A percentile compares a stretch with the other conserved stretches of the same genome.
These are phyloP conservation scores for Zygoascus bituminiphila DNA, from an alignment of 805 yeast species.

Conservation along the genomic window DNA sequence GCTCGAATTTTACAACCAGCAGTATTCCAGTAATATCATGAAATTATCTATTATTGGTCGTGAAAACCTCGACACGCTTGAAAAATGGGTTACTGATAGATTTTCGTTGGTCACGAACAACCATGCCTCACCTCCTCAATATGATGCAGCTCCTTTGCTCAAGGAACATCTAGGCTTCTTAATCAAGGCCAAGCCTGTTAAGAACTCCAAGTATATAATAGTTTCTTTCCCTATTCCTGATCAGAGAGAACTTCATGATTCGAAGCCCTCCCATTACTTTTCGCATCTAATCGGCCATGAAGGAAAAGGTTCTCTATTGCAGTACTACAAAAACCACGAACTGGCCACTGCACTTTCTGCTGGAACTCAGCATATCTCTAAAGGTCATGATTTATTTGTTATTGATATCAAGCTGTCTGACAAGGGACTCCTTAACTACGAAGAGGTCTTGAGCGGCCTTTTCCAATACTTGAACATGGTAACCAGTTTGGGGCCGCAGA, in stretches of 20 bases:
- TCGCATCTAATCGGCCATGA: conserved; percentile 91
- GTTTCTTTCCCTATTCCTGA: conserved; percentile 71
- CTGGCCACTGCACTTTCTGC: conserved; percentile 77
- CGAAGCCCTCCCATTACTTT: conserved; percentile 60
- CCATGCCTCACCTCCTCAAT: conserved; percentile 31
- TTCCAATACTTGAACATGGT: conserved; percentile 73
- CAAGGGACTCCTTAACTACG: conserved; percentile 52
- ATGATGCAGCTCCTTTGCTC: conserved; percentile 38
- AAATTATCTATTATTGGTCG: conserved; percentile 77
- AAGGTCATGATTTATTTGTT: conserved; percentile 60
- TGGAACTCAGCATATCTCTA: conserved; percentile 48
- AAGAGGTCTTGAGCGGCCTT: conserved; percentile 46
- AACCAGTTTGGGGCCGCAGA: conserved; percentile 48
- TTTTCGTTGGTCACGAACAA: conserved; percentile 58
- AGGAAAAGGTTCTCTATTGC: conserved; percentile 74
- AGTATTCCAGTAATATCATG: conserved; percentile 85
- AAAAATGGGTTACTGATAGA: conserved; percentile 58
- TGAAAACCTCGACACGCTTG: conserved; percentile 63
- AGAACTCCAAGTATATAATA: conserved; percentile 63
- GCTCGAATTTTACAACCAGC: conserved; percentile 59
- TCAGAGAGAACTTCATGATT: conserved; percentile 55
- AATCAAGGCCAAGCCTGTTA: conserved; percentile 68
- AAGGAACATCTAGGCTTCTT: conserved; percentile 43
- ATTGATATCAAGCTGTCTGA: conserved; percentile 70
- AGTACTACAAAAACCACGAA: conserved; percentile 57